Percentiles rank a stretch among this genome's conserved stretches.
Conservation (phyloP, 176 grass and related monocot species). For the Phyllostachys edulis region DNA sequence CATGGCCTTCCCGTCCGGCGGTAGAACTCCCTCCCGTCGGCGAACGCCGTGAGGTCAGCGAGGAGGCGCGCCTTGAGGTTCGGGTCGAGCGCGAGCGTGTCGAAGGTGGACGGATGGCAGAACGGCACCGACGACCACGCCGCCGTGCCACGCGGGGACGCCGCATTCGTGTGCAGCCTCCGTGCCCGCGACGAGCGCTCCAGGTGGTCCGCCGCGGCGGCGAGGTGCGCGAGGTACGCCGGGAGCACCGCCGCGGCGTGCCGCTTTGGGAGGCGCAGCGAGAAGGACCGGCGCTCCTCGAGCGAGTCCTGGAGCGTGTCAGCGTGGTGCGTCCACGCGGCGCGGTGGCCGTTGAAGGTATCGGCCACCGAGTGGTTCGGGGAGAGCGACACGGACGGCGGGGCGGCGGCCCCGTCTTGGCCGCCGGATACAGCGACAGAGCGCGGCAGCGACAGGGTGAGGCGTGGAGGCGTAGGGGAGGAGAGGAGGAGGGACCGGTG, state of each 20-base stretch:
- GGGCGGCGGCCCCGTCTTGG: background rate
- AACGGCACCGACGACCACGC: conserved; percentile 86
- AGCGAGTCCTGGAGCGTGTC: conserved; percentile 97
- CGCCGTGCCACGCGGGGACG: conserved; percentile 39
- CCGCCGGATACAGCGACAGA: conserved; percentile 16
- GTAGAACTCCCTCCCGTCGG: conserved; percentile 77
- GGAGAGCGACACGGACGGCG: conserved; percentile 72
- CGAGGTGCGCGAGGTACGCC: conserved; percentile 71
- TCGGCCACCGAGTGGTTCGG: conserved; percentile 85
- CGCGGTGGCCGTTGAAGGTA: conserved; percentile 67
- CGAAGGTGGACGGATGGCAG: conserved; percentile 85
- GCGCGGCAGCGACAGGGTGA: conserved; percentile 70
- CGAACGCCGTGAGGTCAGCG: conserved; percentile 72
- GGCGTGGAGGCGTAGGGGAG: conserved; percentile 58
- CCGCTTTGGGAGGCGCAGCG: conserved; percentile 80
- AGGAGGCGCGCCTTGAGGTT: conserved; percentile 61
- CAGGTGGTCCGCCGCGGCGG: conserved; percentile 57
- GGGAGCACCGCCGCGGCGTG: conserved; percentile 68
- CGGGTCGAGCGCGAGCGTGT: conserved; percentile 87
- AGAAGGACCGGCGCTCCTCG: conserved; percentile 86
- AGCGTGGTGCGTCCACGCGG: conserved; percentile 79
- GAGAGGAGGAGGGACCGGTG: conserved; percentile 81
- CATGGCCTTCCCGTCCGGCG: conserved; percentile 66
- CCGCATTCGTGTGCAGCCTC: conserved; percentile 70
- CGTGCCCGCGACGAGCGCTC: conserved; percentile 79